Conservation (phyloP, 352 stramenopile species). For the Thraustochytrium sp. region DNA sequence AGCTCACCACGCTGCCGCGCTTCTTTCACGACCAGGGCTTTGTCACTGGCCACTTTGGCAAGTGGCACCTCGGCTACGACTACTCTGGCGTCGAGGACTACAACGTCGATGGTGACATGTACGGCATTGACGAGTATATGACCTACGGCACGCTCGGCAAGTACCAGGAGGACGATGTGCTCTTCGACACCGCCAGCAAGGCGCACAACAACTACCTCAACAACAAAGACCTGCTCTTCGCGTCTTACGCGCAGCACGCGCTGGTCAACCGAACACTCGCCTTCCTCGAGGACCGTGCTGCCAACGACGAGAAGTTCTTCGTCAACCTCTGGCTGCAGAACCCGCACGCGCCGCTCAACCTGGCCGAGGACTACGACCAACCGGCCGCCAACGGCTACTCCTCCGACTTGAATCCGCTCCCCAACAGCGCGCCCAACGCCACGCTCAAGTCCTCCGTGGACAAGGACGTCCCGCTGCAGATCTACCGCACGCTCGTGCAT, state of each 20-base stretch:
- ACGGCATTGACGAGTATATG: background rate
- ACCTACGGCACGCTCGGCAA: background rate
- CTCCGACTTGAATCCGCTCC: background rate
- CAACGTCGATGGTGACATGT: background rate
- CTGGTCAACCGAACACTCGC: conserved; percentile 34
- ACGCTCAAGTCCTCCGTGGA: background rate
- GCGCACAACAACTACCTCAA: conserved; percentile 18
- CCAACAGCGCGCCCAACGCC: background rate
- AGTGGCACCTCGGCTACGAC: conserved; percentile 43
- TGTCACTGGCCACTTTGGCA: conserved; percentile 42
- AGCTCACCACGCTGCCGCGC: conserved; percentile 10
- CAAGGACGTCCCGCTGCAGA: background rate
- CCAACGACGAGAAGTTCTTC: conserved; percentile 21
- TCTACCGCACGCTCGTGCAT: conserved; percentile 37
- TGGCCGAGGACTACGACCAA: conserved; percentile 37
- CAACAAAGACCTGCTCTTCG: conserved; percentile 40
- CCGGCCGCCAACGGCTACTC: background rate
- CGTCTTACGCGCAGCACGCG: conserved; percentile 21
- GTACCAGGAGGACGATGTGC: background rate
- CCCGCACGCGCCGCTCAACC: conserved; percentile 38
- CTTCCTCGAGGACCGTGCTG: conserved; percentile 10
- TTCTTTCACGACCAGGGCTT: conserved; percentile 22
- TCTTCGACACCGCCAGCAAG: background rate
- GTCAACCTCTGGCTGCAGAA: conserved; percentile 44
- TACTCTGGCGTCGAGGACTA: conserved; percentile 24